These are phyloP conservation scores for Amphibolis antarctica DNA, from an alignment of 106 monocot species.

Conservation along the genomic window DNA sequence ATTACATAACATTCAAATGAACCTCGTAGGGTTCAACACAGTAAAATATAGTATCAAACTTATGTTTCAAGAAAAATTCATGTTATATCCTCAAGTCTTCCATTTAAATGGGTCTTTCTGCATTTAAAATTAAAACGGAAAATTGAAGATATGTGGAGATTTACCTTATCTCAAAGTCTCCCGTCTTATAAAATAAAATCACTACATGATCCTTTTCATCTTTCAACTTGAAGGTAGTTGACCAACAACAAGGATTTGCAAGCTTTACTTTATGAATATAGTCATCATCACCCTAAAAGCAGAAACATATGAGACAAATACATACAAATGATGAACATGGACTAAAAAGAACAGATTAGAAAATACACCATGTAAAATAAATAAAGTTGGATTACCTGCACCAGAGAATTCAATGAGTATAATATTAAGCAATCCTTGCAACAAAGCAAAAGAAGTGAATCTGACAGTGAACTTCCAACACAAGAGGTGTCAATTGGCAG, in stretches of 20 bases:
- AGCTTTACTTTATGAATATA: slow-evolving; percentile 40
- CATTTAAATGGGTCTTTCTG: neutral
- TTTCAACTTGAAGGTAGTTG: slow-evolving; percentile 40
- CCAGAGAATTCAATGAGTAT: slow-evolving; percentile 47
- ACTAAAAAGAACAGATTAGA: neutral
- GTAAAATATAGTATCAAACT: too few relatives aligned
- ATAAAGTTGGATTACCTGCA: slow-evolving; percentile 34
- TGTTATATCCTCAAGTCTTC: too few relatives aligned
- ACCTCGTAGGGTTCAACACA: too few relatives aligned
- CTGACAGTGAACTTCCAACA: slow-evolving; percentile 14
- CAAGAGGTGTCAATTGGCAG: slow-evolving; percentile 10
- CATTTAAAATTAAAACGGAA: neutral
- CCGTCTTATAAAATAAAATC: slow-evolving; percentile 78
- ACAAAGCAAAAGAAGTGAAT: slow-evolving; percentile 63
- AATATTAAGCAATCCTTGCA: slow-evolving; percentile 49
- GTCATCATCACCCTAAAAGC: slow-evolving; percentile 40
- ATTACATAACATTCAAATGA: too few relatives aligned
- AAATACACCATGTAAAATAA: neutral
- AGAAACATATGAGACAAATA: neutral
- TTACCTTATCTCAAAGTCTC: slow-evolving; percentile 77
- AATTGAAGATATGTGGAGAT: neutral
- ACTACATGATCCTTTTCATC: slow-evolving; percentile 36
- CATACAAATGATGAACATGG: neutral
- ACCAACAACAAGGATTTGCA: slow-evolving; percentile 65
- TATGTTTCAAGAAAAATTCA: too few relatives aligned